A percentile compares a stretch with the other conserved stretches of the same genome.
Conservation (phyloP, 176 grass and related monocot species). For the Bothriochloa decipiens region DNA sequence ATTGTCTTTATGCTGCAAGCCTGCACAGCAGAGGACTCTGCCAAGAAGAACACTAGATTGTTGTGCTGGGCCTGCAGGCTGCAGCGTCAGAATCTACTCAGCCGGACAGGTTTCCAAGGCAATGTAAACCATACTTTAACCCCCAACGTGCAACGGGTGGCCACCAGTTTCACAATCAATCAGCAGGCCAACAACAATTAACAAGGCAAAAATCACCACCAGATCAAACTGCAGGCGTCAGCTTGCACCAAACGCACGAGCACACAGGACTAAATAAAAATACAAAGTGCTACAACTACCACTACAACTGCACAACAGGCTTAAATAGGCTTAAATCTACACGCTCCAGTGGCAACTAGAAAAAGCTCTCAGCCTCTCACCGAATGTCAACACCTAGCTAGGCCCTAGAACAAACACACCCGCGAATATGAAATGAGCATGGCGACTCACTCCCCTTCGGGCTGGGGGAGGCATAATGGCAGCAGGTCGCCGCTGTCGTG, state of each 20-base stretch:
- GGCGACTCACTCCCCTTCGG: not conserved
- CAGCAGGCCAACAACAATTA: slow-evolving; percentile 26
- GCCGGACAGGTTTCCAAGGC: not conserved
- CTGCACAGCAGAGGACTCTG: not conserved
- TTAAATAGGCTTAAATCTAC: slow-evolving; percentile 22
- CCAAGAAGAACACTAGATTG: slow-evolving; percentile 11
- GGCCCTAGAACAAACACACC: slow-evolving; percentile 11
- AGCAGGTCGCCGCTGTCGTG: slow-evolving; percentile 40
- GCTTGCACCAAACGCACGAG: slow-evolving; percentile 33
- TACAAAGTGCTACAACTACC: not conserved
- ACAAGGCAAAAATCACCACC: not conserved
- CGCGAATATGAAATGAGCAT: slow-evolving; percentile 39
- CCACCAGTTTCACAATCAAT: slow-evolving; percentile 22
- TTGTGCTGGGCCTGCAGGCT: not conserved
- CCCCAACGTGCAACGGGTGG: not conserved
- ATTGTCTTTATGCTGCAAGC: not conserved
- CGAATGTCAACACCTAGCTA: slow-evolving; percentile 48
- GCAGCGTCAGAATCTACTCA: not conserved
- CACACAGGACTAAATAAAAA: not conserved
- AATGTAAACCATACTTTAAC: not conserved
- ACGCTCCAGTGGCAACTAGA: not conserved
- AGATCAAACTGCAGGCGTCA: not conserved
- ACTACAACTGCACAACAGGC: not conserved
- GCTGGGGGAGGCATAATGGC: slow-evolving; percentile 50
- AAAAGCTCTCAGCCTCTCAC: not conserved